phyloP scores from a whole-genome alignment of 768 basidiomycete species.

The Hericium coralloides region DNA sequence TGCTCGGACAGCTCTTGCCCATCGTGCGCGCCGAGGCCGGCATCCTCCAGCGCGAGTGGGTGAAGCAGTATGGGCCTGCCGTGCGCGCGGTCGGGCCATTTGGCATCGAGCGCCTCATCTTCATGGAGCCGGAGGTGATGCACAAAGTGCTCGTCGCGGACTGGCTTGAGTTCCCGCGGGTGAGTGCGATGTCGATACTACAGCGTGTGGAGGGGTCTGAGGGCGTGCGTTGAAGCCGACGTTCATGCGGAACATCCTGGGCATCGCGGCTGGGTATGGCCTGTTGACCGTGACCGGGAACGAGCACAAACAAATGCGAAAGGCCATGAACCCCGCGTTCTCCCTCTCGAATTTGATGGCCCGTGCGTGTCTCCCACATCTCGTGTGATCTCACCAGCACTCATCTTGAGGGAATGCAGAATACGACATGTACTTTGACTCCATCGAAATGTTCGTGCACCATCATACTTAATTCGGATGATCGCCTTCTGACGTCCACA shows the following conservation, averaged over 20 bases:
- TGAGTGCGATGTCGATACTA: background rate
- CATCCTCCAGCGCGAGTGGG: constrained; percentile 16
- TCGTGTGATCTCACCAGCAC: too few species aligned
- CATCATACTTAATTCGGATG: too few species aligned
- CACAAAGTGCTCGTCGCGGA: constrained; percentile 9
- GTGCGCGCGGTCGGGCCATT: constrained; percentile 12
- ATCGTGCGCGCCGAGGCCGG: constrained; percentile 33
- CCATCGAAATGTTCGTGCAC: background rate
- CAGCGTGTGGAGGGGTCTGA: background rate
- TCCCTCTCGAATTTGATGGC: constrained; percentile 10
- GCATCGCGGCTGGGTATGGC: constrained; percentile 9
- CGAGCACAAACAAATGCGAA: constrained; percentile 12
- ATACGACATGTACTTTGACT: background rate
- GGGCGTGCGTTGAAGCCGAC: constrained; percentile 3
- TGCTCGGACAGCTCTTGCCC: constrained; percentile 30
- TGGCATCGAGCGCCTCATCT: constrained; percentile 9
- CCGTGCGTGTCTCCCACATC: constrained; percentile 1
- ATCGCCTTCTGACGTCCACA: background rate
- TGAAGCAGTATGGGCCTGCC: constrained; percentile 5
- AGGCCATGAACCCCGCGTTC: constrained; percentile 13
- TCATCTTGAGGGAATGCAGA: background rate
- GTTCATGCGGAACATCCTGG: constrained; percentile 10
- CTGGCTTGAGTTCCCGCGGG: constrained; percentile 13
- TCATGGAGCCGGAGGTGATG: constrained; percentile 8
- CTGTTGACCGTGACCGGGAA: constrained; percentile 11